These are phyloP conservation scores for Gomphus bonarii DNA, from an alignment of 1,284 basidiomycete genomes.

Conservation along the genomic window DNA sequence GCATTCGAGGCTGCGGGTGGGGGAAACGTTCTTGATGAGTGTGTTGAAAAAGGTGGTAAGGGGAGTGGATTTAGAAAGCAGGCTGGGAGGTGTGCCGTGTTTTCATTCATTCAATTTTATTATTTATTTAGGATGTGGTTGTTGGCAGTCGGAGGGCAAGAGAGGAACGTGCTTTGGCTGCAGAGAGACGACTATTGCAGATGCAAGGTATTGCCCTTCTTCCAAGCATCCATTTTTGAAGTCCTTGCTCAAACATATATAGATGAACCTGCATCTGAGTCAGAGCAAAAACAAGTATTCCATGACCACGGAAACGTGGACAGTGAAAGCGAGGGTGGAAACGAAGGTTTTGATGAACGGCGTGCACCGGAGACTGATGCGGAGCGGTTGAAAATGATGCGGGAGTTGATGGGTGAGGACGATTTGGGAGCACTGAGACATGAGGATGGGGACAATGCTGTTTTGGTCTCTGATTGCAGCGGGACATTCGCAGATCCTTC, in stretches of 20 bases:
- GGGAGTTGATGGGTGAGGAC: slow-evolving; percentile 29
- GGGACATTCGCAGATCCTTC: not conserved
- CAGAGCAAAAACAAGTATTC: slow-evolving; percentile 12
- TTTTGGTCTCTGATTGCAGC: not conserved
- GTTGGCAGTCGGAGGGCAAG: slow-evolving; percentile 57
- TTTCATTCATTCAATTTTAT: not conserved
- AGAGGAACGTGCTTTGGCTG: slow-evolving; percentile 64
- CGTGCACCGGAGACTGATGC: slow-evolving; percentile 42
- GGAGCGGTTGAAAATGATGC: slow-evolving; percentile 39
- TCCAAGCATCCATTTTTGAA: slow-evolving; percentile 9
- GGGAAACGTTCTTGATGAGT: slow-evolving; percentile 42
- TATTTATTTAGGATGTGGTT: not conserved
- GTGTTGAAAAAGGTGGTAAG: slow-evolving; percentile 26
- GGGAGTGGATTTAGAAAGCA: slow-evolving; percentile 59
- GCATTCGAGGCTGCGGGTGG: slow-evolving; percentile 40
- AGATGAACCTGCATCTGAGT: not conserved
- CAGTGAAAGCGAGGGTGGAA: slow-evolving; percentile 27
- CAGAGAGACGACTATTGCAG: slow-evolving; percentile 31
- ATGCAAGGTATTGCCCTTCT: slow-evolving; percentile 16
- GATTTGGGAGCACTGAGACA: slow-evolving; percentile 28
- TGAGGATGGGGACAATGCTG: slow-evolving; percentile 22
- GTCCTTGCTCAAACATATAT: not conserved
- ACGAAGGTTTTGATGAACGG: not conserved
- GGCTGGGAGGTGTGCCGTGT: slow-evolving; percentile 43
- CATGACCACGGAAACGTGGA: slow-evolving; percentile 21